Percentiles rank a stretch among this genome's conserved stretches.
Conservation (phyloP, 192 early-diverging fungal genomes). For the Allomyces arbusculus region DNA sequence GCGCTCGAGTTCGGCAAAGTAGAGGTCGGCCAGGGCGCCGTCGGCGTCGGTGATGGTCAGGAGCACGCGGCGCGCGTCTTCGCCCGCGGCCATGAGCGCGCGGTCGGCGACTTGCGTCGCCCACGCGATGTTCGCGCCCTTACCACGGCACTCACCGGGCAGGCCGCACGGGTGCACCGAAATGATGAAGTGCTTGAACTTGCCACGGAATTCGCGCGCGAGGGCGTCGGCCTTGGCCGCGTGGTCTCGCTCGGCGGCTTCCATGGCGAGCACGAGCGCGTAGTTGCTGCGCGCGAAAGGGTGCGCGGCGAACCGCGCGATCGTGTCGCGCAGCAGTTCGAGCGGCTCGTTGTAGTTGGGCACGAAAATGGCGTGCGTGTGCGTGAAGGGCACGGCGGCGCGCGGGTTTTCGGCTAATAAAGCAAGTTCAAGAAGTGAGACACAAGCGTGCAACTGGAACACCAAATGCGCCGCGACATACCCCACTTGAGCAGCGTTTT, state of each 20-base stretch:
- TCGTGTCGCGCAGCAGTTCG: neutral
- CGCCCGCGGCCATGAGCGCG: conserved; percentile 9
- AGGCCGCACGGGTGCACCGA: conserved; percentile 44
- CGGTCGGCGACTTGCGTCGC: conserved; percentile 21
- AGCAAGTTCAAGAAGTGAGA: neutral
- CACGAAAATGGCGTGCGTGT: neutral
- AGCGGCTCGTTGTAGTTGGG: neutral
- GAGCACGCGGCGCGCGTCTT: conserved; percentile 32
- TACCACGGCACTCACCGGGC: conserved; percentile 48
- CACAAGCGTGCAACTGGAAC: no score
- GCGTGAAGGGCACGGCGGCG: neutral
- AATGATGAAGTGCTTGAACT: conserved; percentile 45
- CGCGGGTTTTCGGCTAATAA: neutral
- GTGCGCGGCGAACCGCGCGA: neutral
- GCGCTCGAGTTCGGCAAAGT: conserved; percentile 21
- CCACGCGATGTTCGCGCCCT: conserved; percentile 50
- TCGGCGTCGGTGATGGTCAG: conserved; percentile 57
- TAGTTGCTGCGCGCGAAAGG: conserved; percentile 18
- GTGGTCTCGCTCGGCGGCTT: conserved; percentile 37
- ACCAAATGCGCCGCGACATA: neutral
- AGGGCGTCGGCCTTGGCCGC: conserved; percentile 32
- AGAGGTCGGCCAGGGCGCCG: conserved; percentile 49
- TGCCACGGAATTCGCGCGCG: conserved; percentile 25
- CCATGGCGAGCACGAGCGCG: conserved; percentile 53
- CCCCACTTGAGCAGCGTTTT: neutral